Evolutionary conservation across 345 rosid genomes (phyloP).

Genomic region (Nasturtium officinale): DNA sequence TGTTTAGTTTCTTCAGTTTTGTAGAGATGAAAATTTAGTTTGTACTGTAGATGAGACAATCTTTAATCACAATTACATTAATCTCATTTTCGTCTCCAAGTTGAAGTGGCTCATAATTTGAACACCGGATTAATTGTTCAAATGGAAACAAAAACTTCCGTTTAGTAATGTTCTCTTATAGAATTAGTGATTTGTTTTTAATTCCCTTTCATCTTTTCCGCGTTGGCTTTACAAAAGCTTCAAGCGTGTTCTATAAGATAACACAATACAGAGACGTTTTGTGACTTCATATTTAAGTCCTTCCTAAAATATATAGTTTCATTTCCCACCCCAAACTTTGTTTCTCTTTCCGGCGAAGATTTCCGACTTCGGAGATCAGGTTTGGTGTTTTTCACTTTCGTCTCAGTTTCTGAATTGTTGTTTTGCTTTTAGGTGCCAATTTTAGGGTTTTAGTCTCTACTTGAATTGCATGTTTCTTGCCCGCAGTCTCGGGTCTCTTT

Average conservation of each 20-base stretch:
- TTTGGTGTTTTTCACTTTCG: constrained; percentile 16
- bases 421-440: constrained; percentile 5
- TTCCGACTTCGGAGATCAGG: constrained; percentile 25
- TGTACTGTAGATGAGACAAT: neutral
- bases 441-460: constrained; percentile 29
- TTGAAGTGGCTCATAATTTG: no score
- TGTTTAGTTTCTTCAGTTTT: neutral
- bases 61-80: neutral
- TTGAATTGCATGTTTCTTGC: constrained; percentile 36
- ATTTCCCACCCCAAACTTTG: neutral
- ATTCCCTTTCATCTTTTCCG: no score
- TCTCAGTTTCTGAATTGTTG: constrained; percentile 12
- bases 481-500: constrained; percentile 63
- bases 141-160: neutral
- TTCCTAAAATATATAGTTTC: no score
- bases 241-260: no score
- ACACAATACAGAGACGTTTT: no score
- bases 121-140: no score
- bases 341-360: no score
- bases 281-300: neutral
- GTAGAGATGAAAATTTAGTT: constrained; percentile 15
- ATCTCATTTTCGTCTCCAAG: neutral
- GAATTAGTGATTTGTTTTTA: no score
- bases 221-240: no score
- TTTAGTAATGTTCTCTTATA: no score